Base-by-base conservation (phyloP, 2,329 filamentous ascomycete genomes). In the Pseudofabraea citricarpa region DNA sequence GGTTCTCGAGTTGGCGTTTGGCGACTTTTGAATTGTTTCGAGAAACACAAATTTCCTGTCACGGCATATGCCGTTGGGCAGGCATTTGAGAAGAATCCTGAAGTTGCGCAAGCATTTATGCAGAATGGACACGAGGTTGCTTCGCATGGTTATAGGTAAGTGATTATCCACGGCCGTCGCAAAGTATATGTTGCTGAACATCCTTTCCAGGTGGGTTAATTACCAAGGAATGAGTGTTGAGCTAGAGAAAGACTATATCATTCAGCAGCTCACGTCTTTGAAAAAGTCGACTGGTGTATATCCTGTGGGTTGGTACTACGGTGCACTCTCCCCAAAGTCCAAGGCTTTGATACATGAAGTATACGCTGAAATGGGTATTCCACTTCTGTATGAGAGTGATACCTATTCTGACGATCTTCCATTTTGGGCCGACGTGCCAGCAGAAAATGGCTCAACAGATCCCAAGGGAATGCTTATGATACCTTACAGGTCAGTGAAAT, bases 341-440 rank as follows among this genome's bases (percentile, higher is more conserved):
- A 58, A 64, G 13, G 66, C 64, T 6, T 57, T 73, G 21, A 62
- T 76, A 1, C 66, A 66, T 23, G 64, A 68, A 49, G 65, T 71
- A 4, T 74, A 69, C 55, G 63, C 70, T 45, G 73, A 76, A 54
- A 68, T 75, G 62, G 67, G 70, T 6, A 66, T 69, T 42, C 64
- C 65, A 49, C 64, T 77, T 1, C 53, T 73, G 1, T 77, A 71
- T 62, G 64, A 64, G 22, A 64, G 61, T 18, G 74, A 77, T 46
- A 66, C 64, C 1, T 77, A 75, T 46, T 69, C 71, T 15, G 74
- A 77, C 41, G 74, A 77, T 43, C 60, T 76, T 7, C 73, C 73
- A 0, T 75, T 74, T 56, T 76, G 72, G 73, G 61, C 68, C 5
- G 73, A 77, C 50, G 56, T 76, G 4, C 71, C 72, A 0, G 59